Evolutionary conservation across 192 early-diverging fungal genomes (phyloP), one percentile per base, ranked within the genome.

Genomic region (Coemansia sp.): DNA sequence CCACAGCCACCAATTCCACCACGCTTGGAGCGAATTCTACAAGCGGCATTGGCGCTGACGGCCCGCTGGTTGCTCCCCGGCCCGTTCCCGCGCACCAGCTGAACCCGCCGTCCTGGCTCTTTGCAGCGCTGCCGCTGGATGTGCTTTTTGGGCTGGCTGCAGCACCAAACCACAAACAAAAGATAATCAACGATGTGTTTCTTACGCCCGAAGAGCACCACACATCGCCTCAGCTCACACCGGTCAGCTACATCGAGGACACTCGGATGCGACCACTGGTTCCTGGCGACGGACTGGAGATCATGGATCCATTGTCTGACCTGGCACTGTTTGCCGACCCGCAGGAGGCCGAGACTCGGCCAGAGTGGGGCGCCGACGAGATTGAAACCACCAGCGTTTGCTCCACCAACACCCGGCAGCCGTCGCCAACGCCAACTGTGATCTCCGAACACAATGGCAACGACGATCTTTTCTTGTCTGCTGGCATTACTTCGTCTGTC

Each of bases 161-260:
- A 48, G 39, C 57, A 18, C 52, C 79, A 41, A 66, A 18, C 62
- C 61, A 69, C 49, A 67, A 69, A 66, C 71, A 62, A 59, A 82
- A 77, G 51, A 77, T 82, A 10, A 82, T 82, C 62, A 82, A 82
- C 69, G 80, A 82, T 37, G 80, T 82, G 62, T 82, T 82, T 32
- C 76, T 82, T 51, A 82, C 80, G 18, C 75, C 74, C 19, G 80
- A 82, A 41, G 71, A 82, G 60, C 80, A 75, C 49, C 72, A 66
- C 59, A 68, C 71, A 47, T 71, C 80, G 57, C 74, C 80, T 43
- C 71, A 73, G 46, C 69, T 82, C 58, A 82, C 80, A 12, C 80
- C 80, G 4, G 80, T 82, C 57, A 82, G 74, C 80, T 68, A 77
- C 36, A 37, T 66, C 4, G 74, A 82, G 41, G 74, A 82, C 42